Evolutionary conservation across 2,329 filamentous ascomycete genomes (phyloP), one percentile per base, ranked within the genome.

Genomic region (Onygenales sp.): DNA sequence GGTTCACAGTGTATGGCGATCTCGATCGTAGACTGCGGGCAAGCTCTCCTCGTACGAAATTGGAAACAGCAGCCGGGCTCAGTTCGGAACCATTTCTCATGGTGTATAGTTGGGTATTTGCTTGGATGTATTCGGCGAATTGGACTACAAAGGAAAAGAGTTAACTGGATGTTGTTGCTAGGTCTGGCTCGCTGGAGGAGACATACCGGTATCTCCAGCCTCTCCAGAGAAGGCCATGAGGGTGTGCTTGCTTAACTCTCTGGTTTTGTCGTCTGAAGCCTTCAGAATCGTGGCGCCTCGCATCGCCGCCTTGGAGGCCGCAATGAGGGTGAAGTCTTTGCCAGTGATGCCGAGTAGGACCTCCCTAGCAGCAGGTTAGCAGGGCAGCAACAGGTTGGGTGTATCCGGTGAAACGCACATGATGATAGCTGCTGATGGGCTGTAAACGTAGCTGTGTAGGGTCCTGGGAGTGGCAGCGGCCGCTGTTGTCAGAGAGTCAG

Each of bases 51-150:
- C 93, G 88, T 63, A 98, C 90, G 70, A 96, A 98, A 76, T 88
- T 85, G 57, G 91, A 88, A 53, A 96, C 85, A 40, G 89, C 93
- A 37, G 86, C 85, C 8, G 93, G 92, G 44, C 88, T 89, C 57
- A 98, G 83, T 66, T 96, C 89, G 67, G 87, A 87, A 73, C 90
- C 87, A 71, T 97, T 97, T 68, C 94, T 89, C 91, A 97, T 98
- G 62, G 88, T 90, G 77, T 98, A 98, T 68, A 98, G 86, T 75
- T 95, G 89, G 59, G 93, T 85, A 73, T 98, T 98, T 70, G 92
- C 91, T 82, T 97, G 91, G 71, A 98, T 94, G 77, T 92, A 98
- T 77, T 98, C 93, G 70, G 94, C 88, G 72, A 98, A 98, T 85
- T 98, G 92, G 58, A 97, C 91, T 95, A 54, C 13, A 55, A 31